Conservation (phyloP, 371 early-diverging fungal genomes). For the Apophysomyces sp. region DNA sequence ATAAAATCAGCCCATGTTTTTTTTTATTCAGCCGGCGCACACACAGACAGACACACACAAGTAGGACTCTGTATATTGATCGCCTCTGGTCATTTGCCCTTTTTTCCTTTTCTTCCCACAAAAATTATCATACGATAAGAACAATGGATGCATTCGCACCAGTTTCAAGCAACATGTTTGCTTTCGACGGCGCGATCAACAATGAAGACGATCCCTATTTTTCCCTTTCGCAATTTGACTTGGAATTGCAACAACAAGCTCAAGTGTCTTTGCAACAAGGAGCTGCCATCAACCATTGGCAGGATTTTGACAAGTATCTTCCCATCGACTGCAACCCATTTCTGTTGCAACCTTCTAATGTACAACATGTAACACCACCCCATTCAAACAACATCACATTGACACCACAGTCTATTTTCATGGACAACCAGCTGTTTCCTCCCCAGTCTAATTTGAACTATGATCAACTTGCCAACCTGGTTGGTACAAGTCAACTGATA, state of each 20-base stretch:
- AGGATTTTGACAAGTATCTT: constrained; percentile 40
- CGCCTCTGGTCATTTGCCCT: background rate
- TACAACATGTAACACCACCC: background rate
- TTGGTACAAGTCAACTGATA: background rate
- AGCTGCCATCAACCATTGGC: constrained; percentile 19
- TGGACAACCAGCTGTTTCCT: background rate
- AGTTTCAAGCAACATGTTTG: background rate
- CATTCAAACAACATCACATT: constrained; percentile 1
- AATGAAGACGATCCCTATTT: constrained; percentile 22
- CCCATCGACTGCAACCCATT: constrained; percentile 20
- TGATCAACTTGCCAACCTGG: background rate
- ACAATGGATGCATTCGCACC: background rate
- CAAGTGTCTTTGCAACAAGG: constrained; percentile 35
- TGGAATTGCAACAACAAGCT: constrained; percentile 45
- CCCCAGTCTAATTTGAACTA: background rate
- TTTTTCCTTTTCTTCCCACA: background rate
- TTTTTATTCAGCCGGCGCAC: background rate
- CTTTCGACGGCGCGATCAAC: constrained; percentile 5
- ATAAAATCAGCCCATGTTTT: constrained; percentile 1
- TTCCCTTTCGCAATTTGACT: constrained; percentile 38
- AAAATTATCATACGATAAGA: background rate
- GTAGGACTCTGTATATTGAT: background rate
- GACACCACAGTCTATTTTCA: background rate
- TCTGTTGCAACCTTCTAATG: constrained; percentile 5
- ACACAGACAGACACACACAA: no score